Conservation (phyloP, 2,329 filamentous ascomycete species). For the Grosmannia huntii region DNA sequence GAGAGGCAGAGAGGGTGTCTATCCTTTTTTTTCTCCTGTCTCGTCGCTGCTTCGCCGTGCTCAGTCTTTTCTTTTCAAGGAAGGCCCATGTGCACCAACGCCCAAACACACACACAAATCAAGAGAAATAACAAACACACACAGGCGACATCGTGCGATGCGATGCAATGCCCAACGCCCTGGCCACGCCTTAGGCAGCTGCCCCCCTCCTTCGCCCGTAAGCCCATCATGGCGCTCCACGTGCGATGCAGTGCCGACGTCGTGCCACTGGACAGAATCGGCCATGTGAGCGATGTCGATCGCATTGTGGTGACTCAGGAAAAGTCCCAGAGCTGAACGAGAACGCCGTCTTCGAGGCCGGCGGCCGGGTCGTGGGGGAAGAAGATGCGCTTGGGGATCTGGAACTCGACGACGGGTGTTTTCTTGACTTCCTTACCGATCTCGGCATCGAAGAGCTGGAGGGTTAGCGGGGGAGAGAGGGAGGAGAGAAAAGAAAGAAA, state of each 20-base stretch:
- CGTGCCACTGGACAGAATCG: neutral
- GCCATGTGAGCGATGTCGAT: neutral
- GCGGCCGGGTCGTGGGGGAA: conserved; percentile 35
- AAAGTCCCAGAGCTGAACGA: conserved; percentile 52
- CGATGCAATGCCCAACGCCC: neutral
- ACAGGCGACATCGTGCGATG: neutral
- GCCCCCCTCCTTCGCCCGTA: neutral
- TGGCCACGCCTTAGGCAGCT: neutral
- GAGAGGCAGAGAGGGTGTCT: neutral
- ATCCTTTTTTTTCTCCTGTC: neutral
- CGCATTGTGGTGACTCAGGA: conserved; percentile 7
- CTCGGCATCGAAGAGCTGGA: conserved; percentile 65
- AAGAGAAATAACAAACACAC: neutral
- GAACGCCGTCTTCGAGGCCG: conserved; percentile 36
- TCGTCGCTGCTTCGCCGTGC: neutral
- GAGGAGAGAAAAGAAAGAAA: neutral
- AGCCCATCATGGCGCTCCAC: neutral
- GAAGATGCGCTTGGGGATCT: conserved; percentile 81
- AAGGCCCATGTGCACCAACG: neutral
- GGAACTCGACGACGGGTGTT: conserved; percentile 78
- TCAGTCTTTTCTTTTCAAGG: neutral
- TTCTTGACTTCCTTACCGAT: conserved; percentile 75
- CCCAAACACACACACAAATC: neutral
- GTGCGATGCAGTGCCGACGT: conserved; percentile 1
- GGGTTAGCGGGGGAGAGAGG: conserved; percentile 18